Percentiles rank a stretch among this genome's conserved stretches.
Evolutionary conservation across 805 yeast genomes (phyloP).

Genomic region (Saccharomycodes ludwigii): DNA sequence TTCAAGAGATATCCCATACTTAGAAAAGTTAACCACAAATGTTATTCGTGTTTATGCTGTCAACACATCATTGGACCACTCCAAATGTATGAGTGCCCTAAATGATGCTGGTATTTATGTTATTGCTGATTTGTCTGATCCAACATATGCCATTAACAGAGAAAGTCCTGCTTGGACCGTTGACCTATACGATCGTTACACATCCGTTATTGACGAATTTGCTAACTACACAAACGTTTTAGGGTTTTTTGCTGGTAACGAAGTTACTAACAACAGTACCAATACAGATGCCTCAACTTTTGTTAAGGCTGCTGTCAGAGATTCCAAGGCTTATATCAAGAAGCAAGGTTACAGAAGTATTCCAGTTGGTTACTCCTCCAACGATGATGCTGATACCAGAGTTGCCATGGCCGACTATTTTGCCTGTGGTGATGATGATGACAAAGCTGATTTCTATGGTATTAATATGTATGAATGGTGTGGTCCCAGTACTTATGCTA

Average conservation of each 20-base stretch:
- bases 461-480: slow-evolving; percentile 88
- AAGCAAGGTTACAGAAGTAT: slow-evolving; percentile 50
- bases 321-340: slow-evolving; percentile 54
- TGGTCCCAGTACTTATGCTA: slow-evolving; percentile 44
- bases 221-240: slow-evolving; percentile 57
- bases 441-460: slow-evolving; percentile 71
- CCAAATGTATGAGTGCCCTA: slow-evolving; percentile 53
- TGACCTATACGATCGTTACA: slow-evolving; percentile 54
- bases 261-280: slow-evolving; percentile 54
- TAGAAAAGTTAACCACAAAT: slow-evolving; percentile 50
- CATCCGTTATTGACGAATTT: slow-evolving; percentile 55
- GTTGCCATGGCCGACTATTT: slow-evolving; percentile 61
- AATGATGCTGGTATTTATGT: slow-evolving; percentile 70
- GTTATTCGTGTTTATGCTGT: slow-evolving; percentile 69
- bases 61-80: slow-evolving; percentile 50
- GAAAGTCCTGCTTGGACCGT: slow-evolving; percentile 49
- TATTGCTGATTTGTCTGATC: slow-evolving; percentile 68
- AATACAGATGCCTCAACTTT: slow-evolving; percentile 70
- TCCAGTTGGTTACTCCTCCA: slow-evolving; percentile 76
- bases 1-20: slow-evolving; percentile 62
- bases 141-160: slow-evolving; percentile 51
- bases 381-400: slow-evolving; percentile 60
- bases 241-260: slow-evolving; percentile 83
- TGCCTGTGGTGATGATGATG: slow-evolving; percentile 57
- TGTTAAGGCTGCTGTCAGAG: slow-evolving; percentile 77